These are phyloP conservation scores for Penicillium coprophilum DNA, from an alignment of 495 filamentous ascomycete genomes.

Conservation along the genomic window DNA sequence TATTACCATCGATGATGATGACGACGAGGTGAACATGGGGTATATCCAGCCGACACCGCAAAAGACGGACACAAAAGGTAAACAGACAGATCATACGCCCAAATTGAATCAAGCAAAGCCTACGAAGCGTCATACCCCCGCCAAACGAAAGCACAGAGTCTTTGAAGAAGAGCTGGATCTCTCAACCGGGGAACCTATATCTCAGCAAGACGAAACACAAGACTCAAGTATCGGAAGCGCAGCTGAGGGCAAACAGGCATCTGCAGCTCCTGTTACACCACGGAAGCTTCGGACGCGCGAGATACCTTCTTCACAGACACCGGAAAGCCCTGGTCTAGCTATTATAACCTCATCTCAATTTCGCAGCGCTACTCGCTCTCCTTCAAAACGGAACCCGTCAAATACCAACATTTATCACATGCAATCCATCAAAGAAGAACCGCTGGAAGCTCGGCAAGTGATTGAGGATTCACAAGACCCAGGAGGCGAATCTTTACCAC, in stretches of 20 bases:
- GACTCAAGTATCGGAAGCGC: background rate
- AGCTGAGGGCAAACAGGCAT: background rate
- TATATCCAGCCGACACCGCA: conserved; percentile 32
- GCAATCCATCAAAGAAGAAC: conserved; percentile 29
- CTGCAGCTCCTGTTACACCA: conserved; percentile 31
- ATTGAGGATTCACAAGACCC: conserved; percentile 9
- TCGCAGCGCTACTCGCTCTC: conserved; percentile 32
- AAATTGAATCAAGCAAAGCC: background rate
- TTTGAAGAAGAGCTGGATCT: conserved; percentile 27
- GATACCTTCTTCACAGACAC: conserved; percentile 49
- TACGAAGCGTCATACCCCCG: background rate
- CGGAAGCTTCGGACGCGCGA: conserved; percentile 34
- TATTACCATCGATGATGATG: conserved; percentile 40
- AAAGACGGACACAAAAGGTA: conserved; percentile 7
- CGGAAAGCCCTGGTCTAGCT: conserved; percentile 43
- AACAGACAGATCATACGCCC: background rate
- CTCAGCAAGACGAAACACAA: conserved; percentile 16
- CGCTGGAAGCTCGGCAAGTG: conserved; percentile 3
- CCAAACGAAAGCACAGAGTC: conserved; percentile 17
- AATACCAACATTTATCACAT: conserved; percentile 5
- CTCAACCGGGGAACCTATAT: conserved; percentile 30
- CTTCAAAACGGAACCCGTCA: conserved; percentile 21
- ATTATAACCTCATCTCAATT: conserved; percentile 45
- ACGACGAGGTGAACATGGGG: conserved; percentile 37
- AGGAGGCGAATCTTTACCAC: background rate